These are phyloP conservation scores for Haplosporangium sp. DNA, from an alignment of 371 early-diverging fungal genomes.

Conservation along the genomic window DNA sequence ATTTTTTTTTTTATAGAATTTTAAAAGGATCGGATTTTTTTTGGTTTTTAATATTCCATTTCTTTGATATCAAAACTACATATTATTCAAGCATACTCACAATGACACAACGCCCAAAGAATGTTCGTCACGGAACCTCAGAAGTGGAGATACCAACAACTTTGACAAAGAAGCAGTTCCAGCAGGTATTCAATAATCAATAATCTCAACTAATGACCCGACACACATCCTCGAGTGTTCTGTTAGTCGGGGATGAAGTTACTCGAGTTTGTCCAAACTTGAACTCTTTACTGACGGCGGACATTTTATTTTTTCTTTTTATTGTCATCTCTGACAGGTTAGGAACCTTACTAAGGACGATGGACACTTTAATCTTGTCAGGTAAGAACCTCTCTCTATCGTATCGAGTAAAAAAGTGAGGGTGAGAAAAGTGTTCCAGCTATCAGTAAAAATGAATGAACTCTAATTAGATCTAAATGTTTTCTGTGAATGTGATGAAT, in stretches of 20 bases:
- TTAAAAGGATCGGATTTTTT: background rate
- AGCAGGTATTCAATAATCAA: slow-evolving; percentile 26
- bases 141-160: slow-evolving; percentile 51
- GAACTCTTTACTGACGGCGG: background rate
- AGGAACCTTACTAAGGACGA: slow-evolving; percentile 54
- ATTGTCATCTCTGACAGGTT: slow-evolving; percentile 18
- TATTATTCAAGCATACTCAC: background rate
- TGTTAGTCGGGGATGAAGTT: background rate
- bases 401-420: background rate
- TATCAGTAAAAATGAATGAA: background rate
- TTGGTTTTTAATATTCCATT: background rate
- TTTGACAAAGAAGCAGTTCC: slow-evolving; percentile 48
- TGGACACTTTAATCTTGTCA: slow-evolving; percentile 56
- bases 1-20: background rate
- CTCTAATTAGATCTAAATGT: slow-evolving; percentile 10
- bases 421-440: background rate
- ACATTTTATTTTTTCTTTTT: background rate
- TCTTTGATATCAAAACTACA: background rate
- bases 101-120: slow-evolving; percentile 52
- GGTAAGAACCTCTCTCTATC: slow-evolving; percentile 16
- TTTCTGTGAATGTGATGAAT: background rate
- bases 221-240: background rate
- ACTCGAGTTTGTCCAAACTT: background rate
- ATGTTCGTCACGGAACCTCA: slow-evolving; percentile 32
- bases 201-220: background rate